Percentiles rank a stretch among this genome's conserved stretches.
phyloP scores from a whole-genome alignment of 371 early-diverging fungal species.

The Choanephora cucurbitarum region DNA sequence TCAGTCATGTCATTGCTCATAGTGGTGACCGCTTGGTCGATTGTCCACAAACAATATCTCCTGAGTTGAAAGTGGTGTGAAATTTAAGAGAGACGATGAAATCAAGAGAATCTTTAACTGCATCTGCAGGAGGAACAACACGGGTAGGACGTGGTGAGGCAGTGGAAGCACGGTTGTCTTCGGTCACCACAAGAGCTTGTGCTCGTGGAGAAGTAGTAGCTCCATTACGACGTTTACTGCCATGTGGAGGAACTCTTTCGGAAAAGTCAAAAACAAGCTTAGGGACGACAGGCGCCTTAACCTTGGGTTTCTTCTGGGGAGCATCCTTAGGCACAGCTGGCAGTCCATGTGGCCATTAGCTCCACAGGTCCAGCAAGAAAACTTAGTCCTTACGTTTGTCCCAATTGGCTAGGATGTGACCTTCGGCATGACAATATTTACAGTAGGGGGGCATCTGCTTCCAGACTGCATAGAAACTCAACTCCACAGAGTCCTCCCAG shows the following conservation, averaged over 20 bases:
- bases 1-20: background rate
- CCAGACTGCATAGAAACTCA: slow-evolving; percentile 2
- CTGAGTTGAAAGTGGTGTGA: background rate
- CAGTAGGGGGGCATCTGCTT: slow-evolving; percentile 1
- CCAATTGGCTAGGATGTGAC: background rate
- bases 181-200: background rate
- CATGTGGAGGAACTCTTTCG: background rate
- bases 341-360: background rate
- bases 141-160: no score
- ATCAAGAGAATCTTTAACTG: no score
- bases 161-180: no score
- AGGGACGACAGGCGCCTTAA: background rate
- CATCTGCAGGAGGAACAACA: no score
- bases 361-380: background rate
- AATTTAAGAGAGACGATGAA: background rate
- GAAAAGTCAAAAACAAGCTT: background rate
- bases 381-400: background rate
- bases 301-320: background rate
- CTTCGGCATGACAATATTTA: slow-evolving; percentile 4
- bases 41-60: background rate
- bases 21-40: background rate
- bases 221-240: background rate
- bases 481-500: background rate
- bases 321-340: background rate
- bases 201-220: background rate